Base-by-base conservation (phyloP, 192 early-diverging fungal species). In the Coemansia sp. region DNA sequence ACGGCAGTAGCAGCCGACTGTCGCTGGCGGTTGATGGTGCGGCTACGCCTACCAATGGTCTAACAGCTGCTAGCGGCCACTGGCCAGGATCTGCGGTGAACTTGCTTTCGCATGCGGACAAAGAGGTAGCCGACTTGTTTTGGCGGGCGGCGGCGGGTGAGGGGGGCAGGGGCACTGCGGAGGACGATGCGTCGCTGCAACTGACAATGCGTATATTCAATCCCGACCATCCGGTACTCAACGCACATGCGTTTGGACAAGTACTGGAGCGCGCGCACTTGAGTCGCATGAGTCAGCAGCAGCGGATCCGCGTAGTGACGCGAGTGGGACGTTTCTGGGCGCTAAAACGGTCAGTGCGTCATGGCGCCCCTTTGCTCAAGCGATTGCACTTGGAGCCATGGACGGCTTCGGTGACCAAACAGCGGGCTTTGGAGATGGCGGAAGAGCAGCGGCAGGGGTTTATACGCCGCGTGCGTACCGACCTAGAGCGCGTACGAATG, bases 321-420 rank as follows among this genome's bases (percentile, higher is more conserved):
- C 65, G 43, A 14, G 87, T 96, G 32, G 92, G 92, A 62, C 87
- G 90, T 70, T 99, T 96, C 79, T 99, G 98, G 98, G 89, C 95
- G 2, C 84, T 98, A 10, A 99, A 99, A 73, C 87, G 96, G 31
- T 89, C 91, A 70, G 75, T 88, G n/a, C 74, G 96, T 20, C 87
- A 94, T 25, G 98, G 98, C 1, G 95, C 96, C 2, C 94, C 98
- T 1, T 84, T 99, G 6, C 79, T 99, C 37, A 98, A 98, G 74
- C 87, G 98, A 49, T 83, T 99, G 29, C 95, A 98, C 71, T 78
- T 99, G 70, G 97, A 98, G 87, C 95, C 95, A 12, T 97, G 94
- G 96, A 97, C 94, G 1, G 94, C 94, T 1, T 93, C 92, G 32
- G 88, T 87, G 1, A 86, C 90, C 19, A 83, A 88, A 73, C 86